Conservation (phyloP, 148 eudicot genomes). For the Rhododendron kiyosumense region DNA sequence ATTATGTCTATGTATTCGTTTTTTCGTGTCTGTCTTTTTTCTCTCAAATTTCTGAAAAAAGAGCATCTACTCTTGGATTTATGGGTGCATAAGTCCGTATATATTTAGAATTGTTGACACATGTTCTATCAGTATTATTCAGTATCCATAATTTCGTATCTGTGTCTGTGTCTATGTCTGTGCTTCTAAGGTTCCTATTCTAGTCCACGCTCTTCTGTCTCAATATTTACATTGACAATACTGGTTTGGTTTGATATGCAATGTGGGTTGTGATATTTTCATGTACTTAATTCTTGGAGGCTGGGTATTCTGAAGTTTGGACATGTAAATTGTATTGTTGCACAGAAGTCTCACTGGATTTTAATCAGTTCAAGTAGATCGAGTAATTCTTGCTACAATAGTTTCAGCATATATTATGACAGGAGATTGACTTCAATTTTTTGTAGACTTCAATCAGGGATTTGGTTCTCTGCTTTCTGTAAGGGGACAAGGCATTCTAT, state of each 20-base stretch:
- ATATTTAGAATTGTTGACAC: background rate
- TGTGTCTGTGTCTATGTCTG: background rate
- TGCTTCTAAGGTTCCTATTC: background rate
- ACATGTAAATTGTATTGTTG: background rate
- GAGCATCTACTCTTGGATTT: background rate
- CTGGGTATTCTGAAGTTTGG: background rate
- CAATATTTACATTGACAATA: background rate
- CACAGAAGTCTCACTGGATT: background rate
- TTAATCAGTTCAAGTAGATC: background rate
- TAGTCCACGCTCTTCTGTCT: background rate
- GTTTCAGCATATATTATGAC: background rate
- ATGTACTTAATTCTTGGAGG: background rate
- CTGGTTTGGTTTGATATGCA: background rate
- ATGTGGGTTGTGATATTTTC: background rate
- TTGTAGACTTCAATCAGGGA: conserved; percentile 38
- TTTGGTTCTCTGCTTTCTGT: conserved; percentile 36
- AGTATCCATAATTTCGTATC: background rate
- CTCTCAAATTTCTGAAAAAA: background rate
- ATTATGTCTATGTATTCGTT: background rate
- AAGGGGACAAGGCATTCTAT: conserved; percentile 36
- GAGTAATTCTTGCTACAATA: background rate
- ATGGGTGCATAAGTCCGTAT: background rate
- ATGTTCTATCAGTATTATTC: background rate
- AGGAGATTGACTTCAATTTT: conserved; percentile 13
- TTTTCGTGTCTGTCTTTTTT: background rate